Evolutionary conservation across 768 basidiomycete species (phyloP), one percentile per base, ranked within the genome.

Genomic region (Russula sp.): DNA sequence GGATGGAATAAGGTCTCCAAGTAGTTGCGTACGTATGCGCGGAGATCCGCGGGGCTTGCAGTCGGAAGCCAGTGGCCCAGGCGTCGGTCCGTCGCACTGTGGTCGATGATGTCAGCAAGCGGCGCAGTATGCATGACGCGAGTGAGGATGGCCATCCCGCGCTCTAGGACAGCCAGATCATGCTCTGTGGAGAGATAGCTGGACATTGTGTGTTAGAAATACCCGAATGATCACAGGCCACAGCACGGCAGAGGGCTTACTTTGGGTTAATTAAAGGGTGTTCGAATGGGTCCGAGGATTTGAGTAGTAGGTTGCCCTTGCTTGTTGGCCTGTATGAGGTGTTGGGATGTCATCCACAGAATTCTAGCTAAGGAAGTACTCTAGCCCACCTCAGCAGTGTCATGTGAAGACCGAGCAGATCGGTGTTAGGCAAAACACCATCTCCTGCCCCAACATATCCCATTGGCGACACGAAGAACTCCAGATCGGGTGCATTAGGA

Each of bases 1-100:
- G 79, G 80, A 64, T 80, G 78, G 65, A 77, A 82, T 34, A 79
- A 52, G 2, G 80, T 79, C 55, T 77, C 75, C 10, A 74, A 56
- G 40, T 77, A 69, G 27, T 69, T 57, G 58, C 75, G 69, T 16
- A 82, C 56, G 32, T 72, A 52, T 31, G 74, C 68, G 3, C 68
- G 74, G 3, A 83, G 65, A 57, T 75, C 75, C 13, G 71, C 63
- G 54, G 77, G 78, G 45, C 64, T 70, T 45, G 74, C 59, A 44
- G 56, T 52, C 27, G 71, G 71, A 39, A 82, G 55, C 54, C 70
- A 64, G 68, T 80, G 77, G 62, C 80, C 78, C 6, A 79, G 71
- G 20, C 64, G 54, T 8, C 74, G 70, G 62, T 74, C 62, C 0
- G 69, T 56, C 54, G 66, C 67, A 0, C 70, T 61, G 27, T 72